These are phyloP conservation scores for Epichloe coenophiala DNA, from an alignment of 2,329 filamentous ascomycete genomes.

Conservation along the genomic window DNA sequence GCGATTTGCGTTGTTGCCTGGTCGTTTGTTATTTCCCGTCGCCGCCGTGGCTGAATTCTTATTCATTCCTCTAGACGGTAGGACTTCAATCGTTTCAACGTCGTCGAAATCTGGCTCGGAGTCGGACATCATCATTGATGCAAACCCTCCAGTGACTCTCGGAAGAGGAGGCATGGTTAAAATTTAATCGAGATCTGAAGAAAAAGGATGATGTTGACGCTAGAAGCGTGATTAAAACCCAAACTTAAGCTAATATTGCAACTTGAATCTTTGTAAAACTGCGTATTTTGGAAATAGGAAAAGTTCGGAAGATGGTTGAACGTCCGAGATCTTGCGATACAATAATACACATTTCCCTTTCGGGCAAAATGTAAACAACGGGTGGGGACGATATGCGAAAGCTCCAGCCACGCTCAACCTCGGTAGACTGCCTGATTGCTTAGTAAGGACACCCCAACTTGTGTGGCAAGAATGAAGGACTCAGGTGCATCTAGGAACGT, in stretches of 20 bases:
- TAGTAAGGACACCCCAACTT: not conserved
- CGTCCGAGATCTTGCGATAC: not conserved
- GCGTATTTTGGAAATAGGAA: not conserved
- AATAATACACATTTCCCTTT: slow-evolving; percentile 8
- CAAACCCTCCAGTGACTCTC: slow-evolving; percentile 16
- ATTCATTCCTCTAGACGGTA: slow-evolving; percentile 9
- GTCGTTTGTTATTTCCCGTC: not conserved
- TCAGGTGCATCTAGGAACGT: too few relatives aligned
- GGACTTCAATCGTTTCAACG: slow-evolving; percentile 4
- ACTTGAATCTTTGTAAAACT: not conserved
- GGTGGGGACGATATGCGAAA: not conserved
- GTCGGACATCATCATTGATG: slow-evolving; percentile 28
- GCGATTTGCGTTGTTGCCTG: slow-evolving; percentile 21
- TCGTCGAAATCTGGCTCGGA: slow-evolving; percentile 31
- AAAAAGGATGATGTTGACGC: not conserved
- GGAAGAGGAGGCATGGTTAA: slow-evolving; percentile 14
- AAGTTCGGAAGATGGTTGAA: not conserved
- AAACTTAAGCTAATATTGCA: too few relatives aligned
- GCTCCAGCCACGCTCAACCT: not conserved
- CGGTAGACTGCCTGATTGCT: not conserved
- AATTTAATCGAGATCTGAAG: not conserved
- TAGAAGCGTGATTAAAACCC: not conserved
- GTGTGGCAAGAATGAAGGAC: not conserved
- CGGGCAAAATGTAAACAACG: slow-evolving; percentile 14
- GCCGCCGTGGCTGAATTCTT: not conserved